Base-by-base conservation (phyloP, 768 basidiomycete species). In the Hortiboletus campestris region DNA sequence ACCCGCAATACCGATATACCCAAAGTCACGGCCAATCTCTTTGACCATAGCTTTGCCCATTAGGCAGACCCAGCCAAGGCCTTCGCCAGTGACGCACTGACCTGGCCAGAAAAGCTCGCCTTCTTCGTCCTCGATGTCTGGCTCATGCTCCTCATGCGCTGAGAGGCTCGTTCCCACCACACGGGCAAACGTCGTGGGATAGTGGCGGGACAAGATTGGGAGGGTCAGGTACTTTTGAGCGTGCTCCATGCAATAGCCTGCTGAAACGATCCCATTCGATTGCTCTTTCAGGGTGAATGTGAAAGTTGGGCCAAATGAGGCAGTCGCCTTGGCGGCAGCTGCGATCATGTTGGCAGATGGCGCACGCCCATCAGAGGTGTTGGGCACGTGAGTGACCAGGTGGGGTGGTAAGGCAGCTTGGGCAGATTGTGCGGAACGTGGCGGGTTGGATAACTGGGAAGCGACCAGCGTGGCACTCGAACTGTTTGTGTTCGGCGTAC, bases 31-130 rank as follows among this genome's bases (percentile, higher is more conserved):
- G 58, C 89, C 88, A 63, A 89, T 87, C 65, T 92, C 90, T 62
- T 81, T 84, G 65, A 92, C 83, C 90, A 92, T 92, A 39, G 89
- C 85, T 67, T 86, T 88, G 62, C 89, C 89, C 83, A 92, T 86
- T 29, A 88, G 76, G 69, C 89, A 91, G n/a, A 91, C 84, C 90
- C 90, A 92, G 20, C 86, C 90, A 31, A 92, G 77, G 46, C 90
- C 90, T 68, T 89, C 86, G 41, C 88, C 88, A 31, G 80, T 86
- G 55, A 84, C 75, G 35, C 81, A 77, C 63, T 89, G 85, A 41
- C 84, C 84, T 0, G 89, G 90, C 90, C 89, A 91, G 65, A 84
- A 89, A n/a, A 92, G 75, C 64, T 91, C 90, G 59, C 89, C 88
- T 67, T 90, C 89, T 60, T 90, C 87, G 62, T 92, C 90, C 67